Evolutionary conservation across 371 early-diverging fungal genomes (phyloP).

Genomic region (Neoconidiobolus thromboides): DNA sequence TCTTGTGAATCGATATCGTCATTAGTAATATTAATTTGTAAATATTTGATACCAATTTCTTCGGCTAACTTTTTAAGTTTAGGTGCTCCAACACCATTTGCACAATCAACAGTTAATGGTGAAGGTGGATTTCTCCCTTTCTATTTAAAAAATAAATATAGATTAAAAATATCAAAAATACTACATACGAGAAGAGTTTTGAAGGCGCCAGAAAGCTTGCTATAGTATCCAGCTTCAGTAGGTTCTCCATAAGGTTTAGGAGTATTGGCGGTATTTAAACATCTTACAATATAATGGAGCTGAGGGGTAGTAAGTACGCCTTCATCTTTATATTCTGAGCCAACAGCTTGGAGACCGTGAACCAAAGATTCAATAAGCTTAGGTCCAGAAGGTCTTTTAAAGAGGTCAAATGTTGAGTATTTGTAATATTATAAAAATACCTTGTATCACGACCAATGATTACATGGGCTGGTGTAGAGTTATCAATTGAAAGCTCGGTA

Average conservation of each 20-base stretch:
- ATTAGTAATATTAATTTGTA: conserved; percentile 48
- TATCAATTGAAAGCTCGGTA: conserved; percentile 44
- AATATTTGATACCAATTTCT: conserved; percentile 35
- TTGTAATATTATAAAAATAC: conserved; percentile 17
- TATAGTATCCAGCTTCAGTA: conserved; percentile 77
- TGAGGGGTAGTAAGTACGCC: conserved; percentile 96
- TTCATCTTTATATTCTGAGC: conserved; percentile 47
- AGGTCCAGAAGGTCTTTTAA: conserved; percentile 63
- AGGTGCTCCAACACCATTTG: conserved; percentile 95
- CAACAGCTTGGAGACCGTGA: conserved; percentile 57
- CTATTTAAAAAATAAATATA: conserved; percentile 14
- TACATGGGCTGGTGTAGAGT: conserved; percentile 39
- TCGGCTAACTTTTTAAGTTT: conserved; percentile 57
- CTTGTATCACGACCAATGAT: conserved; percentile 86
- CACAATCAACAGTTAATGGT: conserved; percentile 69
- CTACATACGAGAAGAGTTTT: conserved; percentile 44
- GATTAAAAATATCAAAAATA: not conserved
- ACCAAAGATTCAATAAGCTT: conserved; percentile 58
- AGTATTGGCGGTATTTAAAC: conserved; percentile 58
- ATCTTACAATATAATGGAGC: conserved; percentile 87
- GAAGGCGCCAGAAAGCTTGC: conserved; percentile 70
- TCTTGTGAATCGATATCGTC: conserved; percentile 38
- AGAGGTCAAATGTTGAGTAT: not conserved
- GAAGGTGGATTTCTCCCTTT: conserved; percentile 43
- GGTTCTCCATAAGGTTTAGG: conserved; percentile 79